Evolutionary conservation across 2,329 filamentous ascomycete species (phyloP).

Genomic region (Paecilomyces formosus): DNA sequence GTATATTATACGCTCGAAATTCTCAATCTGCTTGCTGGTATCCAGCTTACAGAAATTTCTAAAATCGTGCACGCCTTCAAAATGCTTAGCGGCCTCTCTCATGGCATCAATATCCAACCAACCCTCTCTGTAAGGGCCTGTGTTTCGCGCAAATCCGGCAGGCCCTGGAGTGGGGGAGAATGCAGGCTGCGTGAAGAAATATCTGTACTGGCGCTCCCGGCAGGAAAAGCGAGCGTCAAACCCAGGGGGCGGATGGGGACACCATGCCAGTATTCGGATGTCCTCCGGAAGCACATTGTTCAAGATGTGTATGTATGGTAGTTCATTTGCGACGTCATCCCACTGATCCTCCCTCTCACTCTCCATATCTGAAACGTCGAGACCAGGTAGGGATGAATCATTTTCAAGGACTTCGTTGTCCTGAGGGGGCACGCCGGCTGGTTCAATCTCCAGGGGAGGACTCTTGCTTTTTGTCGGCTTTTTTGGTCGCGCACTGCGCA

Average conservation of each 20-base stretch:
- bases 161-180: constrained; percentile 61
- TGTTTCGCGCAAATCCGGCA: constrained; percentile 39
- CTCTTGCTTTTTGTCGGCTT: constrained; percentile 20
- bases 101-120: constrained; percentile 86
- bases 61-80: constrained; percentile 84
- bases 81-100: constrained; percentile 70
- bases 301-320: constrained; percentile 73
- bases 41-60: constrained; percentile 96
- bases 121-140: constrained; percentile 48
- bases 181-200: constrained; percentile 95
- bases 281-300: constrained; percentile 84
- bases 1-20: constrained; percentile 72
- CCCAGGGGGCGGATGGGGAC: constrained; percentile 65
- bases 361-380: constrained; percentile 19
- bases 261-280: constrained; percentile 90
- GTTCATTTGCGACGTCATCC: constrained; percentile 69
- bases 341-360: constrained; percentile 38
- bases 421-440: constrained; percentile 8
- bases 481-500: constrained; percentile 70
- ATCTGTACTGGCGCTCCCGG: constrained; percentile 82
- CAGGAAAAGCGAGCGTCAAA: constrained; percentile 94
- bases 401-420: constrained; percentile 5
- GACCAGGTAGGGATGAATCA: background rate
- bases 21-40: constrained; percentile 77
- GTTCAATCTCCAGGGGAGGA: constrained; percentile 1